Percentiles rank a stretch among this genome's conserved stretches.
Evolutionary conservation across 73 alveolate genomes (phyloP).

Genomic region (Durusdinium trenchii): DNA sequence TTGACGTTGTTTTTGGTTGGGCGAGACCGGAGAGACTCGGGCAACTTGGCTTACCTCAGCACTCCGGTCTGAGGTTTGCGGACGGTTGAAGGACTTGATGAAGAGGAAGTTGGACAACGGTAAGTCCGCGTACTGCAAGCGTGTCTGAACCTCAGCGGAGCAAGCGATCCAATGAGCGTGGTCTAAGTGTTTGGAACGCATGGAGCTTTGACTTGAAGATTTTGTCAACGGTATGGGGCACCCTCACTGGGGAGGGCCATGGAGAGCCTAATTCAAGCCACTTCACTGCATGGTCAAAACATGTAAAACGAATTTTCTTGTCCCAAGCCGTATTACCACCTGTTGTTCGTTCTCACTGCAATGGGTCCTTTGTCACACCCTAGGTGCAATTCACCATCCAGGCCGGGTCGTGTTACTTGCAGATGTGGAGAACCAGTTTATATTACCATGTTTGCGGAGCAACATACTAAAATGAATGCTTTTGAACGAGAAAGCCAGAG

Average conservation of each 20-base stretch:
- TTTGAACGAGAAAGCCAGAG: neutral
- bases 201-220: too few relatives aligned
- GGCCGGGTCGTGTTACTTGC: neutral
- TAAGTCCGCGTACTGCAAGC: conserved; percentile 86
- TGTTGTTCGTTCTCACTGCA: too few relatives aligned
- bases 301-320: too few relatives aligned
- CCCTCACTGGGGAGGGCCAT: neutral
- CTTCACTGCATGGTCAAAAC: too few relatives aligned
- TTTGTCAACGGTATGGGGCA: neutral
- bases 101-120: conserved; percentile 69
- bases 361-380: neutral
- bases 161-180: too few relatives aligned
- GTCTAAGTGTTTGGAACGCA: too few relatives aligned
- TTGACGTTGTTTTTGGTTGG: too few relatives aligned
- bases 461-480: too few relatives aligned
- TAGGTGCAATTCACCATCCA: conserved; percentile 86
- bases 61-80: conserved; percentile 35
- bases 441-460: neutral
- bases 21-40: too few relatives aligned
- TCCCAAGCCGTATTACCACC: too few relatives aligned
- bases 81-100: conserved; percentile 86
- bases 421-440: neutral
- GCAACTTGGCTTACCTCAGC: neutral
- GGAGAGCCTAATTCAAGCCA: too few relatives aligned
- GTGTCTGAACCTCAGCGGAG: too few relatives aligned